phyloP scores from a whole-genome alignment of 73 alveolate species.

The Diophrys sp. region DNA sequence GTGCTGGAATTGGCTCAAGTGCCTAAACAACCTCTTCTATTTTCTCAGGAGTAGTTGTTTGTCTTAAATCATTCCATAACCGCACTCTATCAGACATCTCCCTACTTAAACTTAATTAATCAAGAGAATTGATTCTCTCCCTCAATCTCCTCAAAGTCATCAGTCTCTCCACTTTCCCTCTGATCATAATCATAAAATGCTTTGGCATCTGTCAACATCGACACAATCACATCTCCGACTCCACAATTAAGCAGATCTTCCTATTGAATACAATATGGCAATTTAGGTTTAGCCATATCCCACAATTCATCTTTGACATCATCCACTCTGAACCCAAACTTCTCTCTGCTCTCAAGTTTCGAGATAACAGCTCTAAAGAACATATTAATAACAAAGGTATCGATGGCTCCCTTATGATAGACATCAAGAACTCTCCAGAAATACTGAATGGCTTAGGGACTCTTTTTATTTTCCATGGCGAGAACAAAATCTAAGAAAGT shows the following conservation, averaged over 20 bases:
- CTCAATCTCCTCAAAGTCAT: slow-evolving; percentile 69
- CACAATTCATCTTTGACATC: slow-evolving; percentile 93
- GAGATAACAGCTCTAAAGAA: slow-evolving; percentile 81
- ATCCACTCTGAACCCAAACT: slow-evolving; percentile 86
- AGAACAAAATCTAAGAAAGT: slow-evolving; percentile 96
- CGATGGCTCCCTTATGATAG: slow-evolving; percentile 85
- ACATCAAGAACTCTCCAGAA: slow-evolving; percentile 87
- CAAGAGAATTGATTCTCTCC: slow-evolving; percentile 31
- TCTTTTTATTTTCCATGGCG: slow-evolving; percentile 95
- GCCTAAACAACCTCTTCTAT: too few species aligned
- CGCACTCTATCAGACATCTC: too few species aligned
- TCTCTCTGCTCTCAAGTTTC: slow-evolving; percentile 78
- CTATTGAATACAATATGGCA: slow-evolving; percentile 76
- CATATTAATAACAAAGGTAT: slow-evolving; percentile 93
- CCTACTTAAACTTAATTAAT: too few species aligned
- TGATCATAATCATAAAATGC: slow-evolving; percentile 99
- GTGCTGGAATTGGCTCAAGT: too few species aligned
- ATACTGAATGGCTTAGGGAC: slow-evolving; percentile 84
- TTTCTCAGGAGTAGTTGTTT: too few species aligned
- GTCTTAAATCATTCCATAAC: too few species aligned
- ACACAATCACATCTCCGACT: slow-evolving; percentile 80
- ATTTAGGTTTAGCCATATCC: slow-evolving; percentile 92
- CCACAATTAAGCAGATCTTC: slow-evolving; percentile 82
- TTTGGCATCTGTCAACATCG: slow-evolving; percentile 95
- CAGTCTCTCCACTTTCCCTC: slow-evolving; percentile 94